phyloP scores from a whole-genome alignment of 805 yeast species.

The Suhomyces prunicola region DNA sequence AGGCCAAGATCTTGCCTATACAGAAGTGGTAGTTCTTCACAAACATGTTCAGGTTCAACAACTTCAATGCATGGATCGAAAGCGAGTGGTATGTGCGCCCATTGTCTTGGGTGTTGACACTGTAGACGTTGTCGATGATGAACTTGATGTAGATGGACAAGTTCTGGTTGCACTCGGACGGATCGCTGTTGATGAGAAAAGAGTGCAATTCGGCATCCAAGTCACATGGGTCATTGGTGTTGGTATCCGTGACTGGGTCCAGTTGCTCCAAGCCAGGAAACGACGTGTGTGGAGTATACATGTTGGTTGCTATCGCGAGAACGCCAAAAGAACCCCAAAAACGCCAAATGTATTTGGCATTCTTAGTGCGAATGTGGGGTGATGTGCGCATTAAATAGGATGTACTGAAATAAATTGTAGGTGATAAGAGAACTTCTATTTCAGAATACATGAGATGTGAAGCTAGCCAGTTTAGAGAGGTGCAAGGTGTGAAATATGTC shows the following conservation, averaged over 20 bases:
- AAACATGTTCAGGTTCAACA: conserved; percentile 38
- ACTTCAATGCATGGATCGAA: conserved; percentile 31
- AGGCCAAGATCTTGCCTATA: conserved; percentile 36
- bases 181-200: conserved; percentile 34
- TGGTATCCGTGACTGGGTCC: not conserved
- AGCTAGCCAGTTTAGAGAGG: too few species aligned
- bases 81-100: conserved; percentile 27
- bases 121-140: conserved; percentile 29
- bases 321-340: too few species aligned
- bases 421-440: too few species aligned
- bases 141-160: conserved; percentile 32
- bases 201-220: conserved; percentile 12
- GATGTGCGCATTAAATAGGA: too few species aligned
- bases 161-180: conserved; percentile 38
- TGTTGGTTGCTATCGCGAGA: not conserved
- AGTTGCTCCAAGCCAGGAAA: not conserved
- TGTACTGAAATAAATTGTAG: too few species aligned
- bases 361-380: not conserved
- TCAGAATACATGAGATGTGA: too few species aligned
- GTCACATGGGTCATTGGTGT: not conserved
- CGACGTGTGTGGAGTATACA: conserved; percentile 3
- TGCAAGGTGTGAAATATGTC: too few species aligned
- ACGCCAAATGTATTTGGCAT: not conserved
- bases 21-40: conserved; percentile 34
- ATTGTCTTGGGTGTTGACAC: conserved; percentile 8